phyloP scores from a whole-genome alignment of 139 green algal species.

The Asterochloris erici region DNA sequence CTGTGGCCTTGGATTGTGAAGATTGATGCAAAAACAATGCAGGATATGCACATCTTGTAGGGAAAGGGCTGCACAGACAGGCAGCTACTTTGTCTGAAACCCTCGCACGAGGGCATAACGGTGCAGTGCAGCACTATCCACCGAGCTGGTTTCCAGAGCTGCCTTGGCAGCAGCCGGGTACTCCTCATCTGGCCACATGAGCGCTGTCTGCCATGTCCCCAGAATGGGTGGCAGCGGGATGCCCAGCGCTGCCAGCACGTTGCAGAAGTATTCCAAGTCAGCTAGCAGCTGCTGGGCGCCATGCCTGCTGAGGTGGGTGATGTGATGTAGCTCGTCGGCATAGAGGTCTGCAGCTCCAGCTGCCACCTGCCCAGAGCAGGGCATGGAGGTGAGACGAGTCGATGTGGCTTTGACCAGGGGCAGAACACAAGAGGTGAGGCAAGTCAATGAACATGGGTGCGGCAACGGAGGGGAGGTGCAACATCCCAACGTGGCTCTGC shows the following conservation, averaged over 20 bases:
- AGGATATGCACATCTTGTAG: too few relatives aligned
- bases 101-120: not conserved
- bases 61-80: too few relatives aligned
- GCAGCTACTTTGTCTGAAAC: too few relatives aligned
- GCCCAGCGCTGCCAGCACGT: conserved; percentile 84
- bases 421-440: too few relatives aligned
- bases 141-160: not conserved
- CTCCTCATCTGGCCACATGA: conserved; percentile 7
- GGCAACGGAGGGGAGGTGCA: too few relatives aligned
- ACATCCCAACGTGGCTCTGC: too few relatives aligned
- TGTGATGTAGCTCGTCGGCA: conserved; percentile 40
- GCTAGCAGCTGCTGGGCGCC: conserved; percentile 80
- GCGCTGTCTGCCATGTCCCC: conserved; percentile 56
- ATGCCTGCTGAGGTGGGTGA: conserved; percentile 39
- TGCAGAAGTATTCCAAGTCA: conserved; percentile 94
- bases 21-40: too few relatives aligned
- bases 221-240: conserved; percentile 61
- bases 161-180: conserved; percentile 7
- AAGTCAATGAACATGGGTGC: too few relatives aligned
- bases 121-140: conserved; percentile 5
- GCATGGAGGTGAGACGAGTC: too few relatives aligned
- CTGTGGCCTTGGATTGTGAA: too few relatives aligned
- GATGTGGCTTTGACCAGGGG: too few relatives aligned
- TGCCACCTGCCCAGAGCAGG: conserved; percentile 30
- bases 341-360: conserved; percentile 39